A percentile compares a stretch with the other conserved stretches of the same genome.
phyloP scores from a whole-genome alignment of 2,329 filamentous ascomycete genomes.

The Incumbomyces delicatus region DNA sequence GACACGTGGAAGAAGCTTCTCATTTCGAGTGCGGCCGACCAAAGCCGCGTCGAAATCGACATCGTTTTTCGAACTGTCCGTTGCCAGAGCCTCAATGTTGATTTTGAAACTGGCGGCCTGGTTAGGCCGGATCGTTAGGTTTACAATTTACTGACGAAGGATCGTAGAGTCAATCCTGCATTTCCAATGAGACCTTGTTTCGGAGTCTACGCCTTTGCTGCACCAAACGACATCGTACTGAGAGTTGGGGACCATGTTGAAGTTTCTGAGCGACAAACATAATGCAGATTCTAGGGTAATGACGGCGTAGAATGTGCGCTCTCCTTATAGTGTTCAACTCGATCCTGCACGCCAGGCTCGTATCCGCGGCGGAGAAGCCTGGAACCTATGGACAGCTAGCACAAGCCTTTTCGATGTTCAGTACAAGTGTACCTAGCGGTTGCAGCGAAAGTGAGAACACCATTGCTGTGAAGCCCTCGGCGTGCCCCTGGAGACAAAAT shows the following conservation, averaged over 20 bases:
- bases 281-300: no score
- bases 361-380: no score
- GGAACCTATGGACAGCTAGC: no score
- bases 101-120: conserved; percentile 7
- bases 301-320: no score
- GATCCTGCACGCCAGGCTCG: no score
- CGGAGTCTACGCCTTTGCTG: conserved; percentile 10
- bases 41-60: background rate
- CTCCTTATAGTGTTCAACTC: no score
- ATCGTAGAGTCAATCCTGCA: conserved; percentile 5
- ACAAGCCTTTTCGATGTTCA: no score
- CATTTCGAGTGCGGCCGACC: background rate
- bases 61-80: conserved; percentile 8
- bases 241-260: conserved; percentile 3
- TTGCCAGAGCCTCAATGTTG: conserved; percentile 8
- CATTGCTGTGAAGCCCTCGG: no score
- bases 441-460: no score
- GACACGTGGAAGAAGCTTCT: background rate
- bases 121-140: conserved; percentile 4
- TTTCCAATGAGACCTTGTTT: conserved; percentile 10
- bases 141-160: conserved; percentile 7
- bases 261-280: no score
- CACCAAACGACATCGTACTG: background rate
- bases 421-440: no score
- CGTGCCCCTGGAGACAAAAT: no score